A percentile compares a stretch with the other conserved stretches of the same genome.
Evolutionary conservation across 1,139 yeast species (phyloP).

Genomic region (Suhomyces bolitotheri): DNA sequence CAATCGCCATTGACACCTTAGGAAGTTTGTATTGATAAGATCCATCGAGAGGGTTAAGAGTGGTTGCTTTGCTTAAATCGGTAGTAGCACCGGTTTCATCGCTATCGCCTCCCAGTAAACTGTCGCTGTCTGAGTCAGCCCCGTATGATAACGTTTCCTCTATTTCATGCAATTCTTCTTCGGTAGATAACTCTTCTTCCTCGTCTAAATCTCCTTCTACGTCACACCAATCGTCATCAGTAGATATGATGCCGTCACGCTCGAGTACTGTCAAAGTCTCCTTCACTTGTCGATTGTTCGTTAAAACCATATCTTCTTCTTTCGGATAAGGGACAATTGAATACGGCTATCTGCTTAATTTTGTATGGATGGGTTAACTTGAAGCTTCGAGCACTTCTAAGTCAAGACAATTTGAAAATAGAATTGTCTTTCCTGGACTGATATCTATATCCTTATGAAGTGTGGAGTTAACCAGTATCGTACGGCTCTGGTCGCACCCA

Average conservation of each 20-base stretch:
- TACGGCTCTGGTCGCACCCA: too few species aligned
- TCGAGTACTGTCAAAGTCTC: slow-evolving; percentile 11
- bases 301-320: slow-evolving; percentile 11
- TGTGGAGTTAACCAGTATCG: too few species aligned
- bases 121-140: slow-evolving; percentile 2
- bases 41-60: slow-evolving; percentile 6
- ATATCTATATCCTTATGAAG: too few species aligned
- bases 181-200: slow-evolving; percentile 8
- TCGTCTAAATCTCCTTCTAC: slow-evolving; percentile 2
- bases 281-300: not conserved
- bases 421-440: too few species aligned
- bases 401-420: too few species aligned
- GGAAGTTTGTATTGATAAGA: slow-evolving; percentile 15
- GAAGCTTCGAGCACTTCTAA: too few species aligned
- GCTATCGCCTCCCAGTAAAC: slow-evolving; percentile 2
- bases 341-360: not conserved
- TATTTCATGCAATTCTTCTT: slow-evolving; percentile 8
- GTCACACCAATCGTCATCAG: slow-evolving; percentile 16
- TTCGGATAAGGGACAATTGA: not conserved
- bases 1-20: slow-evolving; percentile 5
- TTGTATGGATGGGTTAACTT: too few species aligned
- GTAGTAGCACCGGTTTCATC: slow-evolving; percentile 1
- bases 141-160: not conserved
- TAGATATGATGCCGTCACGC: slow-evolving; percentile 15
- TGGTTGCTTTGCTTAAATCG: slow-evolving; percentile 3